Conservation (phyloP, 2,329 filamentous ascomycete genomes). For the Blastomyces emzantsi region DNA sequence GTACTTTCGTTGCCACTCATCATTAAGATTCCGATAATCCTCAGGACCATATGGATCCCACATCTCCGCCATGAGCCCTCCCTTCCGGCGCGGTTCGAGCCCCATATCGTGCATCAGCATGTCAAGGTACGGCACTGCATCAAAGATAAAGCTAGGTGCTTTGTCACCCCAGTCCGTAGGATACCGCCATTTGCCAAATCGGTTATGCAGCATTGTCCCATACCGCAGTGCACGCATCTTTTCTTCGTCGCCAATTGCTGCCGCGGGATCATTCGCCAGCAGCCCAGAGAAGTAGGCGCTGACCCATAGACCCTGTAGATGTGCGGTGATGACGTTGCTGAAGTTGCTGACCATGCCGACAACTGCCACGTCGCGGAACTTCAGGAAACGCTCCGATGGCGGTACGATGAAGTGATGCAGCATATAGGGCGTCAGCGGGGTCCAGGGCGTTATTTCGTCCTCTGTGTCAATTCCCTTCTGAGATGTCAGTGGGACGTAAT, state of each 20-base stretch:
- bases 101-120: conserved; percentile 58
- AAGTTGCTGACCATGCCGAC: conserved; percentile 37
- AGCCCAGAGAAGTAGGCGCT: conserved; percentile 55
- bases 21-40: conserved; percentile 36
- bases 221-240: conserved; percentile 28
- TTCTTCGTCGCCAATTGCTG: conserved; percentile 22
- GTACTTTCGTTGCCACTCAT: conserved; percentile 28
- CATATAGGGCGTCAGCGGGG: conserved; percentile 31
- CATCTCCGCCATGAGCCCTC: conserved; percentile 25
- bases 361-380: conserved; percentile 41
- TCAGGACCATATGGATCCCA: conserved; percentile 31
- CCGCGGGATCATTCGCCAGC: conserved; percentile 19
- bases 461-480: conserved; percentile 17
- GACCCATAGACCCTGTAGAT: conserved; percentile 52
- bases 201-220: conserved; percentile 55
- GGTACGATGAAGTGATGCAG: conserved; percentile 42
- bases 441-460: conserved; percentile 8
- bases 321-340: conserved; percentile 30
- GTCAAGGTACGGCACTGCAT: conserved; percentile 65
- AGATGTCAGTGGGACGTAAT: conserved; percentile 14
- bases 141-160: conserved; percentile 59
- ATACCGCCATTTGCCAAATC: conserved; percentile 63
- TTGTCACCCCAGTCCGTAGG: conserved; percentile 43
- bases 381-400: conserved; percentile 25
- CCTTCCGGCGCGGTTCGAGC: conserved; percentile 39